Base-by-base conservation (phyloP, 148 eudicot species). In the Chenopodium quinoa region DNA sequence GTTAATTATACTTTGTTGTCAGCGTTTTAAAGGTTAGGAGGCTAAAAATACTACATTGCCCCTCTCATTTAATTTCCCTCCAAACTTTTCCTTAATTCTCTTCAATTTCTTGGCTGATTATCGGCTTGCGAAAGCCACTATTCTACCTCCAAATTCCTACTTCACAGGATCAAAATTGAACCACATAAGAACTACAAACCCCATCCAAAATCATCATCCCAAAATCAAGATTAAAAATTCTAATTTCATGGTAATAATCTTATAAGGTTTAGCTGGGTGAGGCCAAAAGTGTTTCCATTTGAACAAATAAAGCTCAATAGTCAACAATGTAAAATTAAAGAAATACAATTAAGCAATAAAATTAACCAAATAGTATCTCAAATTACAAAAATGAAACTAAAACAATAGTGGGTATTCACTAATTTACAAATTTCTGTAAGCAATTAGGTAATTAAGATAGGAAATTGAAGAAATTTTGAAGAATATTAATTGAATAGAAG, bases 51-150 rank as follows among this genome's bases (percentile, higher is more conserved):
- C n/a, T n/a, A n/a, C n/a, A n/a, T n/a, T n/a, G n/a, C n/a, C n/a
- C n/a, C n/a, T n/a, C n/a, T n/a, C n/a, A n/a, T n/a, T n/a, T n/a
- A n/a, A n/a, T n/a, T n/a, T n/a, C n/a, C n/a, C n/a, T n/a, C n/a
- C n/a, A n/a, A n/a, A n/a, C n/a, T n/a, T n/a, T 73, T 87, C 90
- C 60, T 83, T 85, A 73, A 64, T 80, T 85, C 86, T 89, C 85
- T 80, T 90, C 52, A 75, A 81, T 82, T 89, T 90, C 82, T 89
- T 93, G 71, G 79, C 80, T 11, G 91, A 87, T 50, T 91, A 91
- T 81, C 88, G 86, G 72, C 87, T 80, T 25, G 95, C 92, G 78
- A 88, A 89, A 60, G 89, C 89, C 84, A 75, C 85, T 78, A 88
- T 69, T 80, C 82, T 85, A 73, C 73, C 77, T 86, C 87, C 82